Evolutionary conservation across 1,284 basidiomycete genomes (phyloP), one percentile per base, ranked within the genome.

Genomic region (Cutaneotrichosporon cavernicola): DNA sequence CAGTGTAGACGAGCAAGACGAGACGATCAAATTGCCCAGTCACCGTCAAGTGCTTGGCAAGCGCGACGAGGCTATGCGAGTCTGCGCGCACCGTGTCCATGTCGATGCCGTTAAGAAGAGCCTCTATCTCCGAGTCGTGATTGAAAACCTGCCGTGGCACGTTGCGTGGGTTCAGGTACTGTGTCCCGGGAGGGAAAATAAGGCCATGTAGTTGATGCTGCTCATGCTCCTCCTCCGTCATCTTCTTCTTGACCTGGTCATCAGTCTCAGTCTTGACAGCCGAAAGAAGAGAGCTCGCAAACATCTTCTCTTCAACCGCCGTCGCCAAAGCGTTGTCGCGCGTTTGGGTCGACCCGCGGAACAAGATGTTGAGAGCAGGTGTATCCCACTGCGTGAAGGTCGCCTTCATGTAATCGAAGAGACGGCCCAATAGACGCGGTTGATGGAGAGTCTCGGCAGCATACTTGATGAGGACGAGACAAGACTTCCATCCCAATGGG

Each of bases 391-490:
- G 55, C 10, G 10, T 8, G 31, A 61, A 68, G 16, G 58, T 65
- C 8, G 56, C 32, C 43, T 69, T 69, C 66, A 77, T 73, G 62
- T 80, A 77, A 21, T 59, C 30, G 26, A 78, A 32, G 21, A 81
- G 61, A 4, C 64, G 63, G 5, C 43, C 49, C 21, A 80, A 55
- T 4, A 73, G 32, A 0, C 56, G 61, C 0, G 76, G 73, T 58
- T 65, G 59, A 30, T 64, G 58, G 30, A 79, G 63, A 11, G 62
- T 60, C 18, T 65, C 56, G 9, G 77, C 55, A 5, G 73, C 73
- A 62, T 80, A 80, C 18, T 66, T 59, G 30, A 80, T 64, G 6
- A 81, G 72, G 7, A 74, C 66, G 7, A 71, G 61, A 57, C 72
- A 73, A 16, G 76, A 73, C 11, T 63, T 58, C 65, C 72, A 72